Percentiles rank a stretch among this genome's conserved stretches.
Conservation (phyloP, 768 basidiomycete genomes). For the Lactarius sanguifluus region DNA sequence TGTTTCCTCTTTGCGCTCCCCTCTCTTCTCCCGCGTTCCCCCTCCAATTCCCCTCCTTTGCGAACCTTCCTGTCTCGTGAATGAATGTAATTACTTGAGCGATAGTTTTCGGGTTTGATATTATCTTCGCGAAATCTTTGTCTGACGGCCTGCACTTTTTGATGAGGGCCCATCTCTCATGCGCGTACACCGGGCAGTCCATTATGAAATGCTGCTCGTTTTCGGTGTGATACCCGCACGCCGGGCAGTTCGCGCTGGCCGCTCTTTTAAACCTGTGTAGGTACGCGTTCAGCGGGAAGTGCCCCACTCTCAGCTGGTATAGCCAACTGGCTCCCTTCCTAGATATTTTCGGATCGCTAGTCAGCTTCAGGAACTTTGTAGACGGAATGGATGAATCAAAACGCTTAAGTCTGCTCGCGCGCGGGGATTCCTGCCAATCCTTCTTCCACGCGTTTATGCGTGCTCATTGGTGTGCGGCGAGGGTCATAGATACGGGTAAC, state of each 20-base stretch:
- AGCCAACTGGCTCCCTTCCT: neutral
- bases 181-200: neutral
- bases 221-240: neutral
- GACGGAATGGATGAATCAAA: neutral
- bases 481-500: conserved; percentile 23
- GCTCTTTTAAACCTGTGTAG: neutral
- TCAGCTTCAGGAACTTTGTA: neutral
- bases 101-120: no score
- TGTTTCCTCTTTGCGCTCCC: no score
- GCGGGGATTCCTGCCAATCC: neutral
- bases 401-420: fast-evolving
- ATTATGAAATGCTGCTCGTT: neutral
- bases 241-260: neutral
- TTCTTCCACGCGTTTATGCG: conserved; percentile 15
- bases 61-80: no score
- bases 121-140: no score
- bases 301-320: neutral
- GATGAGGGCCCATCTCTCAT: neutral
- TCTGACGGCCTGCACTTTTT: neutral
- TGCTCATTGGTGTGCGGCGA: conserved; percentile 42
- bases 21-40: no score
- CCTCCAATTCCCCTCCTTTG: no score
- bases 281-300: neutral
- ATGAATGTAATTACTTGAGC: no score
- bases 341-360: neutral